Evolutionary conservation across 495 filamentous ascomycete species (phyloP), one percentile per base, ranked within the genome.

Genomic region (Penicillium paradoxum): DNA sequence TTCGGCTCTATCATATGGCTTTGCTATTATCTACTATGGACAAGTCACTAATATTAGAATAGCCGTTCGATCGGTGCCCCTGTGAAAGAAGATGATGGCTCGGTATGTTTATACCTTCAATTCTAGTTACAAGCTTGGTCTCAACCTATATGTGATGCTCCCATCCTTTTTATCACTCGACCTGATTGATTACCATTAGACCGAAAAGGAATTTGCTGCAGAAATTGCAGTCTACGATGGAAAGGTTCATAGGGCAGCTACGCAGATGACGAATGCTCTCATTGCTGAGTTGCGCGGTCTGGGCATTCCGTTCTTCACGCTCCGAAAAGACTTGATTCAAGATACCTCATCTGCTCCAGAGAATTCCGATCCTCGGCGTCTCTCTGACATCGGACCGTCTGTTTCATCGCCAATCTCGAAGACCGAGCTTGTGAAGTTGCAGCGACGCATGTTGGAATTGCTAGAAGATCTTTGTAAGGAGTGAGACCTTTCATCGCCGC

Each of bases 221-320:
- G 86, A 88, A 59, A 66, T 89, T 4, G 53, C 65, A 32, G 60
- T 66, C 10, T 88, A 82, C 58, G 83, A 87, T 57, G 56, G 62
- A 21, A 87, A 86, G 53, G 80, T 88, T 33, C 76, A 85, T 55
- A 72, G 62, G 37, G 84, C 84, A 17, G 78, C 76, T 32, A 63
- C 55, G 15, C 68, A 82, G 19, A 86, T 90, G 84, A 74, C 77
- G 1, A 67, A 73, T 8, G 77, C 80, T 5, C 79, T 84, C 62
- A 67, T 63, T 7, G 51, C 63, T 11, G 83, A 85, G 58, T 64
- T 90, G 21, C 73, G 75, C 32, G 70, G 57, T 7, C 59, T 87
- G 48, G 77, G 78, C 4, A 80, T 89, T 30, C 86, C 86, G 0
- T 88, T 89, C 61, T 90, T 89, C 62, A 76, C 73, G 33, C 70